Conservation (phyloP, 2,329 filamentous ascomycete species). For the Penicillium sp. region DNA sequence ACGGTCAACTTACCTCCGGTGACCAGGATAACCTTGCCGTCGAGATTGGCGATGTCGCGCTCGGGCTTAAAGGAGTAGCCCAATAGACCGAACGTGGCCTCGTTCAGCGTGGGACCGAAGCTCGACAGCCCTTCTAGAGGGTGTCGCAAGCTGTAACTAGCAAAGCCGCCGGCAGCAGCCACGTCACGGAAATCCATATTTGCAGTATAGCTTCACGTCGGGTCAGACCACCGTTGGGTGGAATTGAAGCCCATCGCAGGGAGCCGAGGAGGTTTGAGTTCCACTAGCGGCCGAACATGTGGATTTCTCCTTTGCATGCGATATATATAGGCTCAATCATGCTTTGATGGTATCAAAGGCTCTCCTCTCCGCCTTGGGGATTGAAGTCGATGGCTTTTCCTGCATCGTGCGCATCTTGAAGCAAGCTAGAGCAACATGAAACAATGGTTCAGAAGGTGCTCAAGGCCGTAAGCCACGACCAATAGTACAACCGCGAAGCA, state of each 20-base stretch:
- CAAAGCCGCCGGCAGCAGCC: constrained; percentile 14
- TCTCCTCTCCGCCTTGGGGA: neutral
- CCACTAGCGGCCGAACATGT: constrained; percentile 3
- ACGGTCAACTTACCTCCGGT: constrained; percentile 46
- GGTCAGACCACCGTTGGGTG: neutral
- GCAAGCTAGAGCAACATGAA: neutral
- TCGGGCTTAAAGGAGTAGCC: constrained; percentile 43
- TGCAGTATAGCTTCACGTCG: neutral
- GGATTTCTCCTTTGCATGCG: neutral
- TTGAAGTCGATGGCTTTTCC: no score
- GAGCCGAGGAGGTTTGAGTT: neutral
- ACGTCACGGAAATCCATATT: constrained; percentile 19
- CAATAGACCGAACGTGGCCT: constrained; percentile 34
- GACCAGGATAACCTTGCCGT: constrained; percentile 51
- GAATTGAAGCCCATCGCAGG: neutral
- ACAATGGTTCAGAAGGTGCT: neutral
- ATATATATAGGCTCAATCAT: neutral
- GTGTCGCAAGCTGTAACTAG: constrained; percentile 24
- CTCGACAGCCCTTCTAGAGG: constrained; percentile 32
- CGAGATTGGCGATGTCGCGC: constrained; percentile 46
- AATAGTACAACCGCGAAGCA: neutral
- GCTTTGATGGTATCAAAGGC: neutral
- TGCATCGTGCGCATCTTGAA: neutral
- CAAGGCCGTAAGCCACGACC: neutral
- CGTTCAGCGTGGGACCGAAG: constrained; percentile 36